phyloP scores from a whole-genome alignment of 176 grass and related monocot genomes.

The Aegilops longissima region DNA sequence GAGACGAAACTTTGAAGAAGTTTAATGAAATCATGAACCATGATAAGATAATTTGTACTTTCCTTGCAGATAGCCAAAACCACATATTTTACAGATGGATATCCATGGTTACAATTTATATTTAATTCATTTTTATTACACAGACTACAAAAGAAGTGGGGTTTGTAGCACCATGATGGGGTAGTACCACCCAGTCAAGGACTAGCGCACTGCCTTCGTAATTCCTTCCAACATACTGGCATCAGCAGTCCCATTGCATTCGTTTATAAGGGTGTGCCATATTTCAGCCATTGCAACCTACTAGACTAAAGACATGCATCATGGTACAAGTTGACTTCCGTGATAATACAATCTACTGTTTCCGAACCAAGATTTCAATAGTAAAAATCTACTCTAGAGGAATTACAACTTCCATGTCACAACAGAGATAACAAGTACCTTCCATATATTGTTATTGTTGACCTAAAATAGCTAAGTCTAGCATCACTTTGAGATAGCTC shows the following conservation, averaged over 20 bases:
- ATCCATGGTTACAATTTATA: too few species aligned
- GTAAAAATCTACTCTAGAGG: background rate
- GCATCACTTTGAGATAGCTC: constrained; percentile 31
- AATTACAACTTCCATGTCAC: background rate
- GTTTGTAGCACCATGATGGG: background rate
- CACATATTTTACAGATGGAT: too few species aligned
- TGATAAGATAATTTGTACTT: background rate
- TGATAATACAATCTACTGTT: background rate
- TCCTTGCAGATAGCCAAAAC: too few species aligned
- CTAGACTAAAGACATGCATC: too few species aligned
- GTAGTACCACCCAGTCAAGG: too few species aligned
- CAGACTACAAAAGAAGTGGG: background rate
- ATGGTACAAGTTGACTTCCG: background rate
- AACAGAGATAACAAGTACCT: background rate
- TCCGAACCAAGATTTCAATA: constrained; percentile 3
- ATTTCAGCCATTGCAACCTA: too few species aligned
- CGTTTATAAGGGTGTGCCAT: too few species aligned
- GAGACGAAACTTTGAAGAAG: background rate
- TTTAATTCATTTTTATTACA: background rate
- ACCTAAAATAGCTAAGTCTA: constrained; percentile 46
- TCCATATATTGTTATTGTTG: constrained; percentile 28
- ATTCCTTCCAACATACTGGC: too few species aligned
- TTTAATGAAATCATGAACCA: constrained; percentile 9
- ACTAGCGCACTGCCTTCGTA: too few species aligned
- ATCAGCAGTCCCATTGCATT: too few species aligned